Evolutionary conservation across 2,329 filamentous ascomycete genomes (phyloP).

Genomic region (Diplodia seriata): DNA sequence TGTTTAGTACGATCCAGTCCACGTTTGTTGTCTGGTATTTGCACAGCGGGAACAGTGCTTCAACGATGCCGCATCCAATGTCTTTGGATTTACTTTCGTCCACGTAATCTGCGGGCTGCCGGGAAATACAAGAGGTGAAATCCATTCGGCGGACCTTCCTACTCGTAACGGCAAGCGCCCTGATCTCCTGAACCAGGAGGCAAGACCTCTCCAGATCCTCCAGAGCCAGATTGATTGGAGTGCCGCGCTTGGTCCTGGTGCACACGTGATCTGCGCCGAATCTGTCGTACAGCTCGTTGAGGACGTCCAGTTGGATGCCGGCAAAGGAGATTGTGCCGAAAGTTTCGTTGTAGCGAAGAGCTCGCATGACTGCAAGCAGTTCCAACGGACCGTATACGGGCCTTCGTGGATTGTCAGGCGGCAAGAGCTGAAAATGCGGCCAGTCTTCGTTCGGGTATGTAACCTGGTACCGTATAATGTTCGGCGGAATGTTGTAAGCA

Average conservation of each 20-base stretch:
- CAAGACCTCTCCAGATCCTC: conserved; percentile 63
- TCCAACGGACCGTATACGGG: conserved; percentile 66
- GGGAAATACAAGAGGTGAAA: conserved; percentile 67
- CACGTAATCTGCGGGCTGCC: conserved; percentile 55
- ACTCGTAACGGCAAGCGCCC: conserved; percentile 71
- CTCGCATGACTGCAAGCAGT: conserved; percentile 72
- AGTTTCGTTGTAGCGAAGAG: conserved; percentile 73
- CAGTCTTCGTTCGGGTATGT: conserved; percentile 63
- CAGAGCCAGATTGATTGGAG: conserved; percentile 61
- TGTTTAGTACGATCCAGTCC: conserved; percentile 73
- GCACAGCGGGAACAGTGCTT: conserved; percentile 72
- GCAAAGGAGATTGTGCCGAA: conserved; percentile 73
- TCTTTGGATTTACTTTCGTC: conserved; percentile 60
- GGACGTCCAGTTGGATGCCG: conserved; percentile 66
- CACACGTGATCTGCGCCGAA: conserved; percentile 69
- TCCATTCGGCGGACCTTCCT: conserved; percentile 68
- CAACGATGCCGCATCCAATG: conserved; percentile 71
- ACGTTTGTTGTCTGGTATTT: conserved; percentile 71
- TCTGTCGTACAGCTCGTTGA: conserved; percentile 67
- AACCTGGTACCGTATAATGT: conserved; percentile 66
- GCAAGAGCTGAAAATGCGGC: conserved; percentile 69
- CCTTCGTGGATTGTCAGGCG: conserved; percentile 55
- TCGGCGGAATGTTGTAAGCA: conserved; percentile 71
- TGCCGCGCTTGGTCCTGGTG: conserved; percentile 62
- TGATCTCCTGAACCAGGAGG: conserved; percentile 71